A percentile compares a stretch with the other conserved stretches of the same genome.
Evolutionary conservation across 2,329 filamentous ascomycete genomes (phyloP).

Genomic region (Sporothrix brasiliensis): DNA sequence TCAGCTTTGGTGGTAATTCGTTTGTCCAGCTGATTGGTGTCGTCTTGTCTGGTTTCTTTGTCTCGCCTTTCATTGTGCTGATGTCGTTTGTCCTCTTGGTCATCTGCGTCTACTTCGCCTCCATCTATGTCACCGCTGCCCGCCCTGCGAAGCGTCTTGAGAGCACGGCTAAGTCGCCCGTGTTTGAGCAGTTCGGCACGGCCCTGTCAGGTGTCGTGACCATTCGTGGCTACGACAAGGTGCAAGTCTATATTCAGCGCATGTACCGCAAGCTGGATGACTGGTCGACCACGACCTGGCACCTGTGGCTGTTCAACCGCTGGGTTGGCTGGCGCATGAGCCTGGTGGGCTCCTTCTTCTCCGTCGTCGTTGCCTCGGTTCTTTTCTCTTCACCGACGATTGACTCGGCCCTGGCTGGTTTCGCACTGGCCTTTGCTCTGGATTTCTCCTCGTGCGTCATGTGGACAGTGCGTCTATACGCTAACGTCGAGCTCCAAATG

Average conservation of each 20-base stretch:
- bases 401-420: conserved; percentile 72
- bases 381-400: conserved; percentile 65
- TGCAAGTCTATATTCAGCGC: conserved; percentile 64
- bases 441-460: conserved; percentile 67
- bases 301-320: conserved; percentile 72
- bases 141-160: conserved; percentile 77
- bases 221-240: conserved; percentile 74
- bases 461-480: conserved; percentile 68
- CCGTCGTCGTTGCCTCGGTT: conserved; percentile 64
- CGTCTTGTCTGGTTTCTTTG: conserved; percentile 66
- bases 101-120: conserved; percentile 61
- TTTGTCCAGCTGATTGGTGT: conserved; percentile 66
- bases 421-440: conserved; percentile 73
- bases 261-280: conserved; percentile 73
- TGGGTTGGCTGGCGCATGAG: conserved; percentile 77
- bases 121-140: conserved; percentile 68
- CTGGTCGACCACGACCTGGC: conserved; percentile 66
- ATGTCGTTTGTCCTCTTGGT: conserved; percentile 61
- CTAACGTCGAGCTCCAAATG: conserved; percentile 75
- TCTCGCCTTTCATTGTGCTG: conserved; percentile 67
- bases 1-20: conserved; percentile 63
- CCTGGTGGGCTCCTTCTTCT: conserved; percentile 69
- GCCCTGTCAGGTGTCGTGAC: conserved; percentile 72
- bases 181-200: conserved; percentile 78
- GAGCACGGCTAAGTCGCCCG: conserved; percentile 73